Base-by-base conservation (phyloP, 2,329 filamentous ascomycete genomes). In the Bipolaris sorokiniana region DNA sequence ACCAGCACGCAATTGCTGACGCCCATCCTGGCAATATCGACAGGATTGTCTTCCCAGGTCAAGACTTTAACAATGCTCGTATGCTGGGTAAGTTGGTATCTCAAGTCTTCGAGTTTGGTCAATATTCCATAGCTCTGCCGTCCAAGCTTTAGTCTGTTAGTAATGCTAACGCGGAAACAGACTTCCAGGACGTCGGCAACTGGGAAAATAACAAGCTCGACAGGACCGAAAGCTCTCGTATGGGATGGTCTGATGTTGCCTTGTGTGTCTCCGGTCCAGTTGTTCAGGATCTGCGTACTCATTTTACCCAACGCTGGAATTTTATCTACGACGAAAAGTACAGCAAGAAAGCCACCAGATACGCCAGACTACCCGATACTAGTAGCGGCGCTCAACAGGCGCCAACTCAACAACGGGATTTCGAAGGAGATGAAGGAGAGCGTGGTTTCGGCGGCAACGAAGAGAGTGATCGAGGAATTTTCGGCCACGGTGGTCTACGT, bases 221-320 rank as follows among this genome's bases (percentile, higher is more conserved):
- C 68, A 86, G 93, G 48, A 88, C 87, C 10, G 86, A 87, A 69
- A 90, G 83, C 76, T 91, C 90, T 2, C 86, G 93, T 58, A 97
- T 97, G 92, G 92, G 92, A 18, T 97, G 93, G 93, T 91, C 90
- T 13, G 93, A 97, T 76, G 85, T 97, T 56, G 88, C 90, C 10
- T 81, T 97, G 54, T 92, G 87, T 65, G 75, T 97, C 55, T 83
- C 83, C 13, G 92, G 92, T 0, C 88, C 88, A 0, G 89, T 91
- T 9, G 88, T 94, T 0, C 82, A 88, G 61, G 92, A 90, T 73
- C 81, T 97, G 31, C 82, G 87, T 31, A 83, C 85, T 5, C 92
- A 97, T 73, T 97, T 97, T 68, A 83, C 87, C 1, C 89, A 96
- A 70, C 82, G 92, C 66, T 97, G 93, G 92, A 97, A 97, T 78